Evolutionary conservation across 2,329 filamentous ascomycete species (phyloP).

Genomic region (Epichloe gansuensis): DNA sequence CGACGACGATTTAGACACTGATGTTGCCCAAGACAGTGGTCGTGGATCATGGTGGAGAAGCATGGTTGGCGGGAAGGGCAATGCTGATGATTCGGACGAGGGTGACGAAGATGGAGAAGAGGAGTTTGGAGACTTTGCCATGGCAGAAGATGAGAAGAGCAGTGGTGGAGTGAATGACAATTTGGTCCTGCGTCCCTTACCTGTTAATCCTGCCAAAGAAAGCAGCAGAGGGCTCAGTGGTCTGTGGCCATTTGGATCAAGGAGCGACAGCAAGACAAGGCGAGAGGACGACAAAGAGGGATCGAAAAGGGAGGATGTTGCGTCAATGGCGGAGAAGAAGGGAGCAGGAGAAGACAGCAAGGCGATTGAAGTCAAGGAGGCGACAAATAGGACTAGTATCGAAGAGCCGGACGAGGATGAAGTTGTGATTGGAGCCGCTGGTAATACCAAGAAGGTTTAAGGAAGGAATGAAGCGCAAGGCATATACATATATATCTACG

Average conservation of each 20-base stretch:
- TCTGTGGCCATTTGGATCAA: slow-evolving; percentile 46
- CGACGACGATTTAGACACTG: slow-evolving; percentile 41
- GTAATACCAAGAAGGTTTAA: background rate
- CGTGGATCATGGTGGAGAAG: slow-evolving; percentile 39
- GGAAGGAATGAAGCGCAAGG: background rate
- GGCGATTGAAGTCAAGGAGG: slow-evolving; percentile 41
- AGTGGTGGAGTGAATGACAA: slow-evolving; percentile 22
- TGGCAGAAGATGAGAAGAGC: slow-evolving; percentile 39
- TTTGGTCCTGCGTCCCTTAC: slow-evolving; percentile 42
- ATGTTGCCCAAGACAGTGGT: slow-evolving; percentile 23
- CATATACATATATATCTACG: background rate
- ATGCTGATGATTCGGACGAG: slow-evolving; percentile 34
- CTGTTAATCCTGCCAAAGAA: slow-evolving; percentile 37
- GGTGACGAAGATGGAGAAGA: slow-evolving; percentile 49
- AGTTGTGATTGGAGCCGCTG: slow-evolving; percentile 22
- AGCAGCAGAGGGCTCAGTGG: slow-evolving; percentile 34
- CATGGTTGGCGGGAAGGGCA: slow-evolving; percentile 25
- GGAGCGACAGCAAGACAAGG: slow-evolving; percentile 17
- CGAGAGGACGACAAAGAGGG: slow-evolving; percentile 18
- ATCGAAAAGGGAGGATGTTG: slow-evolving; percentile 12
- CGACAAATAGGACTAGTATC: slow-evolving; percentile 42
- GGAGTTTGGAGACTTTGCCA: slow-evolving; percentile 57
- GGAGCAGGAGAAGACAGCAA: slow-evolving; percentile 21
- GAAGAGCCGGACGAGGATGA: slow-evolving; percentile 47
- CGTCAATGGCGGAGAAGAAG: slow-evolving; percentile 3